Base-by-base conservation (phyloP, 1,139 yeast species). In the Debaryomyces psychrophilus region DNA sequence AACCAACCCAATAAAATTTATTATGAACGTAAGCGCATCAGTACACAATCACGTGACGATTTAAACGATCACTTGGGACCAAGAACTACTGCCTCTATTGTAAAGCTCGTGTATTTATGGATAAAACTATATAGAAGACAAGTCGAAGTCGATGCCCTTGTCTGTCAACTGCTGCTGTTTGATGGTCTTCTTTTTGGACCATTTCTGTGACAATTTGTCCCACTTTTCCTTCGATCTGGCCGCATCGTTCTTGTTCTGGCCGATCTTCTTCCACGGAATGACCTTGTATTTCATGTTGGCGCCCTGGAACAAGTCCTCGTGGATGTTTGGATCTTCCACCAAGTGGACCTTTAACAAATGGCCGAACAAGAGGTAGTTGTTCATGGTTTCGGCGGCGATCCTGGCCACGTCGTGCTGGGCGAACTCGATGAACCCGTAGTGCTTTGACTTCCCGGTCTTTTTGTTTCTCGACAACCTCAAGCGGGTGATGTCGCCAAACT, bases 331-430 rank as follows among this genome's bases (percentile, higher is more conserved):
- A 60, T 67, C 52, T 67, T 76, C 68, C 77, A 76, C 53, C 74
- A 72, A 61, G 75, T 79, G 59, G 81, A 95, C 74, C 81, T 85
- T 63, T 81, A 77, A 61, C 54, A 92, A 80, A 65, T 92, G 98
- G 9, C 96, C 96, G 69, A 88, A 85, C 47, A 93, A 68, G 54
- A 93, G 77, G 62, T 93, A 93, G 68, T 93, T 93, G 70, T 93
- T 85, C 99, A 93, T 93, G 44, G 98, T 84, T 57, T 93, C 98
- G 51, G 87, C 87, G 1, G 97, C 99, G 50, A 90, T 77, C 55
- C 82, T 79, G 43, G 98, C 98, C 49, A 88, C 95, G 42, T 83
- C 88, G 33, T 68, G 64, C 49, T 82, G 77, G 43, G 78, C 81
- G 60, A 93, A 93, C 68, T 92, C 97, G 45, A 93, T 73, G 65